Evolutionary conservation across 345 rosid genomes (phyloP).

Genomic region (Lumnitzera racemosa): DNA sequence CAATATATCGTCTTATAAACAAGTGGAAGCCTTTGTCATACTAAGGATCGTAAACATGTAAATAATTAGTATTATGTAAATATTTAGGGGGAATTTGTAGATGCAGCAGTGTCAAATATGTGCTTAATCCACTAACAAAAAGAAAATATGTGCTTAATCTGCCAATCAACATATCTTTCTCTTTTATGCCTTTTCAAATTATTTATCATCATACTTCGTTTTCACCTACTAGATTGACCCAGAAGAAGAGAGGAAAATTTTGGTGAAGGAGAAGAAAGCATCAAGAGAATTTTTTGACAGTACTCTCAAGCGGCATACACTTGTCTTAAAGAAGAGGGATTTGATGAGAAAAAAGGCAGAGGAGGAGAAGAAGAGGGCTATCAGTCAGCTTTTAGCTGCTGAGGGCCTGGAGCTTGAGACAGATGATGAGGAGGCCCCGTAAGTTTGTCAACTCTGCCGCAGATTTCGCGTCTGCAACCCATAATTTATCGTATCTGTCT

Average conservation of each 20-base stretch:
- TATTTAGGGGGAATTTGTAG: too few relatives aligned
- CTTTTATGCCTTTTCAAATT: not conserved
- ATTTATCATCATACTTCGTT: not conserved
- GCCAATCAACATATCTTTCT: not conserved
- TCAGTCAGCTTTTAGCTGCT: conserved; percentile 69
- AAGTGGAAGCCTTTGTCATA: too few relatives aligned
- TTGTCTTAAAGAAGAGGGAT: conserved; percentile 83
- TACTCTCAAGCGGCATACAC: conserved; percentile 73
- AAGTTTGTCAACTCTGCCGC: not conserved
- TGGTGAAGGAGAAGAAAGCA: conserved; percentile 81
- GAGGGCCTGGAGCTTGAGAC: conserved; percentile 93
- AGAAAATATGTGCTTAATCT: not conserved
- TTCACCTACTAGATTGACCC: conserved; percentile 56
- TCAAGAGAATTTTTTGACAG: conserved; percentile 50
- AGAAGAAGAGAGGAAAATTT: conserved; percentile 74
- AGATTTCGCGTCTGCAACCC: too few relatives aligned
- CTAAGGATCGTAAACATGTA: too few relatives aligned
- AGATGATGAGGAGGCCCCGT: conserved; percentile 38
- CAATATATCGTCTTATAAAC: too few relatives aligned
- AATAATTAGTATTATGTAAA: too few relatives aligned
- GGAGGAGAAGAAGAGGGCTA: conserved; percentile 54
- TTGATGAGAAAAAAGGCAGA: conserved; percentile 80
- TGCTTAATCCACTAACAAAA: too few relatives aligned
- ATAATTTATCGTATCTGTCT: too few relatives aligned
- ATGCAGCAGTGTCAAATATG: too few relatives aligned